These are phyloP conservation scores for Inga leiocalycina DNA, from an alignment of 306 rosid genomes.

Conservation along the genomic window DNA sequence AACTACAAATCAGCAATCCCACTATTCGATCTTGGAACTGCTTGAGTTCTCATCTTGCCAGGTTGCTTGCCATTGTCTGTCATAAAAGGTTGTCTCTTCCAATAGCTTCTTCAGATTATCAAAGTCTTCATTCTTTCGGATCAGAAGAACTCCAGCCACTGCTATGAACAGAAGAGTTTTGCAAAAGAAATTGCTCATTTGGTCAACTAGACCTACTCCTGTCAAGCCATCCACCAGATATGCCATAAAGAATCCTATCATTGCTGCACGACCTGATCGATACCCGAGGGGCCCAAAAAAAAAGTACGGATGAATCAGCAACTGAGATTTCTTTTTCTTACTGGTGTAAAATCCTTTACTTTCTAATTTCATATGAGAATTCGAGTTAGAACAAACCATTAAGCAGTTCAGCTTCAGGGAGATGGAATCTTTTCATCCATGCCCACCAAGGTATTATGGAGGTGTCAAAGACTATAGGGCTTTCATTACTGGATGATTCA, in stretches of 20 bases:
- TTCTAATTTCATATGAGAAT: constrained; percentile 12
- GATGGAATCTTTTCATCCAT: constrained; percentile 93
- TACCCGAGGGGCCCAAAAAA: neutral
- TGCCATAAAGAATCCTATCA: constrained; percentile 85
- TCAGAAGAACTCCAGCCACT: constrained; percentile 83
- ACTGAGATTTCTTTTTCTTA: neutral
- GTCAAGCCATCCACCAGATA: constrained; percentile 97
- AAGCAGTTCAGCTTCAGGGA: constrained; percentile 96
- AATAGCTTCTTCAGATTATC: constrained; percentile 77
- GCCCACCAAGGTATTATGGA: constrained; percentile 99
- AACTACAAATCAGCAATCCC: constrained; percentile 24
- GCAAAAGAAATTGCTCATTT: constrained; percentile 92
- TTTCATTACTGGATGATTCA: constrained; percentile 80
- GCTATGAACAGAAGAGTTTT: constrained; percentile 88
- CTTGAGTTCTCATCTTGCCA: constrained; percentile 82
- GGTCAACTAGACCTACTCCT: constrained; percentile 96
- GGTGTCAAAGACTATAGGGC: constrained; percentile 83
- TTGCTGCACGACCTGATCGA: constrained; percentile 52
- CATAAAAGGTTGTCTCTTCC: constrained; percentile 93
- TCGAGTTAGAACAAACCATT: constrained; percentile 64
- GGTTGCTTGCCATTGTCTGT: constrained; percentile 99
- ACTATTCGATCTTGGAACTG: constrained; percentile 54
- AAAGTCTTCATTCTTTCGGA: constrained; percentile 90
- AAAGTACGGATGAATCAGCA: constrained; percentile 17
- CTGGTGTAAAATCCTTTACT: neutral